phyloP scores from a whole-genome alignment of 805 yeast species.

The Maudiozyma turicensis region DNA sequence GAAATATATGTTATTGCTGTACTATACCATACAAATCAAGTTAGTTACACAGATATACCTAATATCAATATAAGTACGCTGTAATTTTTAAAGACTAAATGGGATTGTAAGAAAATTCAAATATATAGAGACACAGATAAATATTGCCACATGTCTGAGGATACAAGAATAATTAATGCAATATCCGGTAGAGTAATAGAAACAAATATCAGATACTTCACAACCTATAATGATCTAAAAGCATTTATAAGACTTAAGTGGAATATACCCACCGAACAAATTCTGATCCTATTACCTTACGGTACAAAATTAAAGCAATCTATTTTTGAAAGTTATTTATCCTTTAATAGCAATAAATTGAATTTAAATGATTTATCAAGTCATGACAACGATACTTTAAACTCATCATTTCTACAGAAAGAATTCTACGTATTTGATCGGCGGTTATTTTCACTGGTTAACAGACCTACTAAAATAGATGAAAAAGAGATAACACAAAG shows the following conservation, averaged over 20 bases:
- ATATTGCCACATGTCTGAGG: background rate
- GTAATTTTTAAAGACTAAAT: too few relatives aligned
- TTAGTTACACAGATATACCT: too few relatives aligned
- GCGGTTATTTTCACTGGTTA: conserved; percentile 37
- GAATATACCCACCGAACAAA: conserved; percentile 32
- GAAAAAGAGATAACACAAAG: background rate
- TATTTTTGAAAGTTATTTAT: conserved; percentile 22
- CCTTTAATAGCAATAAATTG: background rate
- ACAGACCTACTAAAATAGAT: conserved; percentile 9
- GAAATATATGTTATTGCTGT: too few relatives aligned
- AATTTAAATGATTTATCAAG: background rate
- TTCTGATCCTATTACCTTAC: conserved; percentile 51
- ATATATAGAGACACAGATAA: too few relatives aligned
- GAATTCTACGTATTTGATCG: conserved; percentile 59
- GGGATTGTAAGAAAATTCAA: too few relatives aligned
- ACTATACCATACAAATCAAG: too few relatives aligned
- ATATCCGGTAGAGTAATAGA: conserved; percentile 34
- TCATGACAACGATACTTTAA: conserved; percentile 4
- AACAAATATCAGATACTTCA: conserved; percentile 33
- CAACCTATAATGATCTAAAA: conserved; percentile 35
- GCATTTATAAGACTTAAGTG: conserved; percentile 34
- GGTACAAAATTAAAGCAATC: conserved; percentile 46
- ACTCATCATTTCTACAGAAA: background rate
- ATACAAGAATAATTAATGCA: conserved; percentile 30
- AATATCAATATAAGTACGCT: too few relatives aligned